phyloP scores from a whole-genome alignment of 768 basidiomycete species.

The Boletus vermiculosoides region DNA sequence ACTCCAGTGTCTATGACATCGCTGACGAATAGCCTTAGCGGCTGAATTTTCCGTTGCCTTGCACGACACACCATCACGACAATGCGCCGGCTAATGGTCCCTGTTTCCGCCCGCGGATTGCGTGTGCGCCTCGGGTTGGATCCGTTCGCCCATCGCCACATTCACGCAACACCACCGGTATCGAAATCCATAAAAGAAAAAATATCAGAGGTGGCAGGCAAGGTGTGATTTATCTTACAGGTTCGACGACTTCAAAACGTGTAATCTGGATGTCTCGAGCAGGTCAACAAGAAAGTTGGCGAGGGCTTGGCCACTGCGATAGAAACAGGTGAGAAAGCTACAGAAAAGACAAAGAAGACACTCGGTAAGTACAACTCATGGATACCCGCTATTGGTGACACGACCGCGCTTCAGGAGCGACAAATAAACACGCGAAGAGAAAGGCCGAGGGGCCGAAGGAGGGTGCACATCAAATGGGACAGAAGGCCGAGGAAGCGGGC shows the following conservation, averaged over 20 bases:
- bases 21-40: neutral
- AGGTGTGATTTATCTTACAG: constrained; percentile 24
- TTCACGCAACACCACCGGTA: constrained; percentile 33
- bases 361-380: constrained; percentile 25
- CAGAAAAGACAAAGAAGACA: constrained; percentile 38
- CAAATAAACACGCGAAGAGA: constrained; percentile 1
- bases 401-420: neutral
- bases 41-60: neutral
- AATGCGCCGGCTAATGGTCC: neutral
- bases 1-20: constrained; percentile 4
- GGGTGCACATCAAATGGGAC: constrained; percentile 3
- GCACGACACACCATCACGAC: neutral
- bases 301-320: constrained; percentile 40
- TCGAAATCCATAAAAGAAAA: constrained; percentile 40
- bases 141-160: constrained; percentile 16
- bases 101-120: neutral
- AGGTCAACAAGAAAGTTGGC: constrained; percentile 44
- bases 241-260: neutral
- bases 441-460: constrained; percentile 4
- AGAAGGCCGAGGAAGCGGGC: constrained; percentile 13
- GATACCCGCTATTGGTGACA: neutral
- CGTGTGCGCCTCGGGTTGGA: neutral
- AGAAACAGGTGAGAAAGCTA: constrained; percentile 41
- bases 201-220: constrained; percentile 38
- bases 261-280: neutral